Conservation (phyloP, 768 basidiomycete species). For the Ramaria sp. region DNA sequence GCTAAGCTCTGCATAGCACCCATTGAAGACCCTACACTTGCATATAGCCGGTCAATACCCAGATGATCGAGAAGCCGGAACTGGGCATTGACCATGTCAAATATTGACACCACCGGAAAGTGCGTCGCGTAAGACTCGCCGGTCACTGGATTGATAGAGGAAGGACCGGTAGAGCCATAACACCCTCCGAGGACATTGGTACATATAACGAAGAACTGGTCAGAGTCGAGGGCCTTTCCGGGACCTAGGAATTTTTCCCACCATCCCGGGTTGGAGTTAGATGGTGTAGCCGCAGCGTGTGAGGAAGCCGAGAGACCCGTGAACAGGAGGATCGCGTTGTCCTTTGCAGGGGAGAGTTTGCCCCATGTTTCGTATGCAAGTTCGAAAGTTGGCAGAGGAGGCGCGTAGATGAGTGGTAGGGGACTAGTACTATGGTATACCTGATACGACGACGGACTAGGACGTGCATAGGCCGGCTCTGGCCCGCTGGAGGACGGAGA, state of each 20-base stretch:
- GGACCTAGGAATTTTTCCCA: constrained; percentile 99
- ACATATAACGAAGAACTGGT: constrained; percentile 87
- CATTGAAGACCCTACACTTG: constrained; percentile 93
- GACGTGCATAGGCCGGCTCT: constrained; percentile 75
- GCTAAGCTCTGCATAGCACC: constrained; percentile 97
- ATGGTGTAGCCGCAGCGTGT: constrained; percentile 75
- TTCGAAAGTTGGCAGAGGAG: constrained; percentile 57
- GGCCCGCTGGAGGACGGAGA: constrained; percentile 44
- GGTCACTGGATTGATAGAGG: constrained; percentile 62
- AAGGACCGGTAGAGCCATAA: constrained; percentile 95
- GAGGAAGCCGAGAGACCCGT: constrained; percentile 95
- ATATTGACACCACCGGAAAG: constrained; percentile 87
- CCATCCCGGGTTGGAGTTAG: constrained; percentile 84
- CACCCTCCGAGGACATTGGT: constrained; percentile 96
- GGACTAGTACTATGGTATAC: constrained; percentile 52
- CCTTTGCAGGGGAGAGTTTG: constrained; percentile 57
- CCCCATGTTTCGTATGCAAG: constrained; percentile 99
- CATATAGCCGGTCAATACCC: constrained; percentile 76
- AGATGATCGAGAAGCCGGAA: constrained; percentile 78
- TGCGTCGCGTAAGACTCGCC: constrained; percentile 73
- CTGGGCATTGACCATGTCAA: constrained; percentile 96
- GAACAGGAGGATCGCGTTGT: constrained; percentile 91
- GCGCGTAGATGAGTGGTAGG: constrained; percentile 50
- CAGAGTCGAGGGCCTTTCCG: constrained; percentile 86
- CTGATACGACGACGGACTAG: constrained; percentile 63